Conservation (phyloP, 257 asterid species). For the Solanum appendiculatum region DNA sequence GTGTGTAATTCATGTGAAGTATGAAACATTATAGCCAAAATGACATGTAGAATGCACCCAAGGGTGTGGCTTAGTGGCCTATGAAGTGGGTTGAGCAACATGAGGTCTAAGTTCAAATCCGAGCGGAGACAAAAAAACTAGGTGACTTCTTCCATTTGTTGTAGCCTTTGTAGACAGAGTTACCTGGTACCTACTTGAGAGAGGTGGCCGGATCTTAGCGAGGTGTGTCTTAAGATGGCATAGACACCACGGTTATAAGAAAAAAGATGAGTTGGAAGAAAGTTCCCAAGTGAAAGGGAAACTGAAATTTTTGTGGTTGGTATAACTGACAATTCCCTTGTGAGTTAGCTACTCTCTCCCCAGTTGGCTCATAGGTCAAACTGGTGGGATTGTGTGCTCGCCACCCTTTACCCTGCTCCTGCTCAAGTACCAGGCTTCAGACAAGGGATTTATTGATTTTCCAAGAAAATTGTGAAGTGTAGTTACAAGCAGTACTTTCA, state of each 20-base stretch:
- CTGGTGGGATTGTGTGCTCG: background rate
- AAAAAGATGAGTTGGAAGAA: background rate
- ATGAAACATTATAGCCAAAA: background rate
- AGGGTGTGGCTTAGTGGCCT: background rate
- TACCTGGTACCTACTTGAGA: background rate
- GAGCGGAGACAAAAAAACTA: background rate
- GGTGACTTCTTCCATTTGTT: background rate
- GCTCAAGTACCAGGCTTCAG: background rate
- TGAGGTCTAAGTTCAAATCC: background rate
- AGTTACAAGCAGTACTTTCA: background rate
- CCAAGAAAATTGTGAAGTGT: background rate
- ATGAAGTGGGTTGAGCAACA: background rate
- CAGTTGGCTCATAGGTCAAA: background rate
- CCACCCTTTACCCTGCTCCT: background rate
- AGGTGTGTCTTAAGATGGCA: background rate
- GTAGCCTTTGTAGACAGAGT: background rate
- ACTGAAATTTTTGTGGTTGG: background rate
- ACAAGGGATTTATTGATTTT: background rate
- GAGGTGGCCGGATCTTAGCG: background rate
- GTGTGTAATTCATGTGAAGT: background rate
- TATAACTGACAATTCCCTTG: background rate
- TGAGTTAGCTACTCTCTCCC: background rate
- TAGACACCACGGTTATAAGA: background rate
- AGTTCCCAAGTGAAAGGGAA: background rate
- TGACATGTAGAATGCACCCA: background rate